These are phyloP conservation scores for Colletotrichum brevisporum DNA, from an alignment of 2,329 filamentous ascomycete species.

Conservation along the genomic window DNA sequence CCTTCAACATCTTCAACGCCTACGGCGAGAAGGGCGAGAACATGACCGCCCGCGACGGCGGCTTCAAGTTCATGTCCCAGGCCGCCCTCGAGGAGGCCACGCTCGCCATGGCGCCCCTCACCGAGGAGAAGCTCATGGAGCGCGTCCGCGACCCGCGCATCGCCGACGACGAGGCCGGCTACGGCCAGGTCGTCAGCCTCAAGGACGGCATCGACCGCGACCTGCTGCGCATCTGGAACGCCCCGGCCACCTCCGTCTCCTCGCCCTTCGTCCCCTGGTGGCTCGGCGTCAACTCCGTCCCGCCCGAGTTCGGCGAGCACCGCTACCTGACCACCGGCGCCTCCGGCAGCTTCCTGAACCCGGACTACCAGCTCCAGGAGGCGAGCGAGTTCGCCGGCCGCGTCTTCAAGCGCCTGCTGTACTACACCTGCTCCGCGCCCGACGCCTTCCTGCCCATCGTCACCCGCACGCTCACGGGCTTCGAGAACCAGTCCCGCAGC, in stretches of 20 bases:
- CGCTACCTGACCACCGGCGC: slow-evolving; percentile 47
- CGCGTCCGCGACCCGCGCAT: slow-evolving; percentile 47
- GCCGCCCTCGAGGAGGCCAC: slow-evolving; percentile 45
- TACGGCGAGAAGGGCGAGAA: slow-evolving; percentile 45
- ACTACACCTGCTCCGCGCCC: slow-evolving; percentile 48
- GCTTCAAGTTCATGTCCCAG: slow-evolving; percentile 50
- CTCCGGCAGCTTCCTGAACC: slow-evolving; percentile 45
- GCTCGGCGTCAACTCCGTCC: slow-evolving; percentile 45
- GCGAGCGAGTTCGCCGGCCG: slow-evolving; percentile 46
- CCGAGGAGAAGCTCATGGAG: slow-evolving; percentile 62
- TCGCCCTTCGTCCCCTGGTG: slow-evolving; percentile 48
- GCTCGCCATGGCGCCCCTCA: slow-evolving; percentile 61
- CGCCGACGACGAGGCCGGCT: slow-evolving; percentile 47
- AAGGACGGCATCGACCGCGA: slow-evolving; percentile 42
- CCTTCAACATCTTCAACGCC: slow-evolving; percentile 47
- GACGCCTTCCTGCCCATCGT: slow-evolving; percentile 44
- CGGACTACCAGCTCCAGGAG: slow-evolving; percentile 47
- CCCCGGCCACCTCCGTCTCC: slow-evolving; percentile 46
- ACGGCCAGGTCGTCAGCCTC: slow-evolving; percentile 47
- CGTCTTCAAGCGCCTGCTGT: slow-evolving; percentile 47
- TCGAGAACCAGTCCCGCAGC: slow-evolving; percentile 43
- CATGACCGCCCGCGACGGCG: slow-evolving; percentile 45
- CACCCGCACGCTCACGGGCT: slow-evolving; percentile 44
- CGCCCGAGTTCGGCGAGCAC: slow-evolving; percentile 47
- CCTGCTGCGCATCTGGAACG: slow-evolving; percentile 46